A percentile compares a stretch with the other conserved stretches of the same genome.
These are phyloP conservation scores for Ganoderma sinense DNA, from an alignment of 1,284 basidiomycete species.

Conservation along the genomic window DNA sequence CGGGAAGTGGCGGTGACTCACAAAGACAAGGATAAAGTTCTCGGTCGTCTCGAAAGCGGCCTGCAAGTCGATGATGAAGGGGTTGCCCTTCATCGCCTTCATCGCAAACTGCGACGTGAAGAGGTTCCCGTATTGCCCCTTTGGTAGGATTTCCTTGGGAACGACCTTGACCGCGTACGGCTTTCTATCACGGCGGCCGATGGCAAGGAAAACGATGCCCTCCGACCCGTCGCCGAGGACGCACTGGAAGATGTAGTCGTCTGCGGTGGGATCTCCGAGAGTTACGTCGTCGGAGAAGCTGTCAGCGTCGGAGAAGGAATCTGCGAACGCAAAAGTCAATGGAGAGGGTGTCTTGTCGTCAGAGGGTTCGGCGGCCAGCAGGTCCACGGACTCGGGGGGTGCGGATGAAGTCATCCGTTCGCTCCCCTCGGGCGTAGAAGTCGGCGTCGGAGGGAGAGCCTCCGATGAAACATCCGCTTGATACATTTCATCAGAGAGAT, in stretches of 20 bases:
- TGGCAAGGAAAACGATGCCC: neutral
- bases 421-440: neutral
- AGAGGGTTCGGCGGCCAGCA: neutral
- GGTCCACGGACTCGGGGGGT: neutral
- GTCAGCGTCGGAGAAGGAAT: neutral
- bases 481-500: neutral
- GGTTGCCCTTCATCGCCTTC: neutral
- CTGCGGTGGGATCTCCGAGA: neutral
- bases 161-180: neutral
- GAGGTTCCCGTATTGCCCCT: neutral
- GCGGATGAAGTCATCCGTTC: neutral
- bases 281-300: neutral
- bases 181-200: neutral
- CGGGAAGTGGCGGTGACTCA: neutral
- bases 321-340: neutral
- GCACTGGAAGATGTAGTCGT: slow-evolving; percentile 4
- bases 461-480: neutral
- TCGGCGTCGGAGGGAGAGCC: neutral
- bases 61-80: slow-evolving; percentile 4
- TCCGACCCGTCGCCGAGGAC: neutral
- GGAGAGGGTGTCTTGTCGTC: neutral
- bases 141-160: neutral
- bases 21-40: neutral
- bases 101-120: slow-evolving; percentile 3
- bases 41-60: neutral